Percentiles rank a stretch among this genome's conserved stretches.
phyloP scores from a whole-genome alignment of 805 yeast species.

The Yarrowia divulgata region DNA sequence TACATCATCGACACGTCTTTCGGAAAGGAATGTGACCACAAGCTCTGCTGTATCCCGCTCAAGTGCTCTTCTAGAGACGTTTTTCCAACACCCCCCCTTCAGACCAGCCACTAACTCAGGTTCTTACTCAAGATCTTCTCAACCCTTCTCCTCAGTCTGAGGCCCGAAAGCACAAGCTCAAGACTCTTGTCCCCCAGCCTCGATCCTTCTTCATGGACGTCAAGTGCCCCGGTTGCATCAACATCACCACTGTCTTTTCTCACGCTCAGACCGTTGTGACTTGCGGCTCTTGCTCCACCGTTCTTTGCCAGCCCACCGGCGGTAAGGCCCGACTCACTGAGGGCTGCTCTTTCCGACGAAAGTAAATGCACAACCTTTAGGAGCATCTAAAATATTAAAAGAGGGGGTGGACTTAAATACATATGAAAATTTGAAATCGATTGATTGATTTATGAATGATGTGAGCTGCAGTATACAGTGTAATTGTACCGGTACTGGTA shows the following conservation, averaged over 20 bases:
- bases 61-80: too few species aligned
- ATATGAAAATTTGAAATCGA: conserved; percentile 38
- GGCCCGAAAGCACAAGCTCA: conserved; percentile 95
- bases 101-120: conserved; percentile 54
- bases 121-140: conserved; percentile 98
- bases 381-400: conserved; percentile 39
- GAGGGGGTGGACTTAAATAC: conserved; percentile 39
- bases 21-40: neutral
- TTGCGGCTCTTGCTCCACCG: conserved; percentile 98
- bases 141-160: conserved; percentile 98
- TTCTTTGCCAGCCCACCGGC: conserved; percentile 98
- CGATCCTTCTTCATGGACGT: conserved; percentile 99
- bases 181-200: conserved; percentile 96
- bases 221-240: conserved; percentile 99
- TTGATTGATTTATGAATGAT: neutral
- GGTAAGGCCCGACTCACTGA: conserved; percentile 99
- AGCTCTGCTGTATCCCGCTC: neutral
- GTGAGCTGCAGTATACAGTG: neutral
- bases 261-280: conserved; percentile 99
- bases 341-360: conserved; percentile 99
- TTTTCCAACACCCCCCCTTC: neutral
- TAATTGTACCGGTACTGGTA: neutral
- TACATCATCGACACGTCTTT: neutral
- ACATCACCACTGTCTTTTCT: conserved; percentile 98
- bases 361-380: conserved; percentile 59